phyloP scores from a whole-genome alignment of 352 stramenopile species.

The Phytophthora europaea region DNA sequence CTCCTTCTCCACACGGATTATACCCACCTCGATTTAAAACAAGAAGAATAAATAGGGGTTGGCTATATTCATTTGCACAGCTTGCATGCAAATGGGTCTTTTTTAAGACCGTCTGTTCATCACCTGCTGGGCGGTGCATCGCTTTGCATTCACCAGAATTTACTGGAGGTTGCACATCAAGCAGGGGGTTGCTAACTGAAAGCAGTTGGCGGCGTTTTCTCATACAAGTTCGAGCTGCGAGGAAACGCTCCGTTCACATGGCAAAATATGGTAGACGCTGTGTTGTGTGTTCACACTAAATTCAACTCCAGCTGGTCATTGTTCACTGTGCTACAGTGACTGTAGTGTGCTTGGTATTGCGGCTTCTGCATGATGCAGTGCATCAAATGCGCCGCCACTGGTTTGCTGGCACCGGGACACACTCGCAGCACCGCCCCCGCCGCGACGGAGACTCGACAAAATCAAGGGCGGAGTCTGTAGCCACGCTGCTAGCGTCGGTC shows the following conservation, averaged over 20 bases:
- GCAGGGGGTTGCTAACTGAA: conserved; percentile 21
- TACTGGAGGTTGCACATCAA: conserved; percentile 22
- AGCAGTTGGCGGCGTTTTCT: conserved; percentile 19
- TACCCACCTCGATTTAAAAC: too few species aligned
- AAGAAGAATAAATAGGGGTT: too few species aligned
- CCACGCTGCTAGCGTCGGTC: too few species aligned
- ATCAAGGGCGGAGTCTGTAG: not conserved
- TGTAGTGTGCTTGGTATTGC: too few species aligned
- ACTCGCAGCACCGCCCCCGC: not conserved
- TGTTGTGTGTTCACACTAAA: not conserved
- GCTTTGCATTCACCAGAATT: conserved; percentile 29
- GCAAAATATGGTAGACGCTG: not conserved
- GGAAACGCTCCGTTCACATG: not conserved
- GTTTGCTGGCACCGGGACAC: not conserved
- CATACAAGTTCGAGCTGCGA: not conserved
- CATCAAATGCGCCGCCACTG: not conserved
- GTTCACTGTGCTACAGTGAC: too few species aligned
- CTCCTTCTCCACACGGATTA: too few species aligned
- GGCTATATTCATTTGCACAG: not conserved
- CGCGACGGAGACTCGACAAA: not conserved
- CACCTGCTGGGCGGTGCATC: not conserved
- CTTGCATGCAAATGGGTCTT: not conserved
- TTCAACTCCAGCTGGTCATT: too few species aligned
- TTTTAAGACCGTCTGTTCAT: not conserved
- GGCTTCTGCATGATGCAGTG: not conserved